These are phyloP conservation scores for Hypomontagnella monticulosa DNA, from an alignment of 495 filamentous ascomycete genomes.

Conservation along the genomic window DNA sequence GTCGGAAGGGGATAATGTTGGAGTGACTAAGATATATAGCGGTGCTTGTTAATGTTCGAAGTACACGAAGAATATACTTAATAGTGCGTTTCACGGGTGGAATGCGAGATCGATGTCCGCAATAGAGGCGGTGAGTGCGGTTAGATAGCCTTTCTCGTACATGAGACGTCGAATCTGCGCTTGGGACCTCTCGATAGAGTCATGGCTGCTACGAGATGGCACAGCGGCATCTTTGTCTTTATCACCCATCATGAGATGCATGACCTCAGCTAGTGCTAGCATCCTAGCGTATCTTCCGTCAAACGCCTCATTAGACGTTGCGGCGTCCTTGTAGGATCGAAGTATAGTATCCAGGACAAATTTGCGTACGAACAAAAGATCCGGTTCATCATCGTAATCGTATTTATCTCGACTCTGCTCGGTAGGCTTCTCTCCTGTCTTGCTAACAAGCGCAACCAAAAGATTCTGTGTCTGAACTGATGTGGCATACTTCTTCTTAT, in stretches of 20 bases:
- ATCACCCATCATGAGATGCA: slow-evolving; percentile 88
- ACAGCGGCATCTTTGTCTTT: slow-evolving; percentile 66
- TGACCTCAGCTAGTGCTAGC: slow-evolving; percentile 86
- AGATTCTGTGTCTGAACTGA: slow-evolving; percentile 85
- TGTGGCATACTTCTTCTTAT: slow-evolving; percentile 85
- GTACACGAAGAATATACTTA: slow-evolving; percentile 92
- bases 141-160: slow-evolving; percentile 97
- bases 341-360: slow-evolving; percentile 95
- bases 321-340: slow-evolving; percentile 91
- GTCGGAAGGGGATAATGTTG: slow-evolving; percentile 71
- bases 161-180: slow-evolving; percentile 89
- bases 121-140: slow-evolving; percentile 86
- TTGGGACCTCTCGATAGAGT: slow-evolving; percentile 59
- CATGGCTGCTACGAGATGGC: slow-evolving; percentile 33
- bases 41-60: slow-evolving; percentile 87
- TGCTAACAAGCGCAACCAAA: slow-evolving; percentile 85
- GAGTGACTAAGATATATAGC: slow-evolving; percentile 84
- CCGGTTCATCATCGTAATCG: slow-evolving; percentile 81
- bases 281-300: slow-evolving; percentile 88
- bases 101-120: slow-evolving; percentile 97
- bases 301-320: slow-evolving; percentile 77
- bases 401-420: slow-evolving; percentile 58
- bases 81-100: slow-evolving; percentile 88
- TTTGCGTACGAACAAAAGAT: slow-evolving; percentile 89
- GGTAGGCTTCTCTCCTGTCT: slow-evolving; percentile 79